Evolutionary conservation across 2,329 filamentous ascomycete genomes (phyloP).

Genomic region (Albophoma yamanashiensis): DNA sequence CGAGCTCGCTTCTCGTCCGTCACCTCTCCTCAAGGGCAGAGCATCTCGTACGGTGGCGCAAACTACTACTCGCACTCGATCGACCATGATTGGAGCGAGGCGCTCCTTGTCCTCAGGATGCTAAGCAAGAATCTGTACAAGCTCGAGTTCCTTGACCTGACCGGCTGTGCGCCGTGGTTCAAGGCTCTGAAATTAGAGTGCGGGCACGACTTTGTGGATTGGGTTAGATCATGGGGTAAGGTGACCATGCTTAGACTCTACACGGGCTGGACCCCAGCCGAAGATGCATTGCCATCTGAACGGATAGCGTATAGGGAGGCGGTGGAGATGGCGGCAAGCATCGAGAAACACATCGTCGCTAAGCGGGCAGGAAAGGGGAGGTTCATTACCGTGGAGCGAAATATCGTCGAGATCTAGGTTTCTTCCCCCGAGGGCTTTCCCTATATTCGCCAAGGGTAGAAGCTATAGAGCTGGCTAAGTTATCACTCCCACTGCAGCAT

Average conservation of each 20-base stretch:
- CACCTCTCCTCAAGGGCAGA: constrained; percentile 28
- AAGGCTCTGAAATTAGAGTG: constrained; percentile 31
- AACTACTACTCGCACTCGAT: constrained; percentile 46
- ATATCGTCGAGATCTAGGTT: constrained; percentile 11
- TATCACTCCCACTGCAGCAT: no score
- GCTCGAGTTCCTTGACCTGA: constrained; percentile 51
- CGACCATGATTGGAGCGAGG: constrained; percentile 50
- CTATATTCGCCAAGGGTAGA: no score
- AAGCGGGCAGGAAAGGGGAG: constrained; percentile 36
- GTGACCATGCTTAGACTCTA: constrained; percentile 32
- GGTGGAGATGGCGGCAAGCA: constrained; percentile 23
- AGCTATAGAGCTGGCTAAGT: no score
- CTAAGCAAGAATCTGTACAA: constrained; percentile 44
- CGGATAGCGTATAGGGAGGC: constrained; percentile 22
- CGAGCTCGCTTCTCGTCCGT: constrained; percentile 39
- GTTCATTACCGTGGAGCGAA: constrained; percentile 37
- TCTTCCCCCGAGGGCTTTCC: no score
- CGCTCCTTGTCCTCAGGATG: constrained; percentile 41
- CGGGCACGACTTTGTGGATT: constrained; percentile 40
- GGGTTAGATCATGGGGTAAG: constrained; percentile 43
- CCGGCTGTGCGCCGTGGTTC: constrained; percentile 47
- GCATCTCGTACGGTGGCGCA: constrained; percentile 42
- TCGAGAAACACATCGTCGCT: constrained; percentile 37
- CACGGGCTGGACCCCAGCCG: constrained; percentile 29
- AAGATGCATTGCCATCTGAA: constrained; percentile 22